These are phyloP conservation scores for Davidsoniella virescens DNA, from an alignment of 2,329 filamentous ascomycete genomes.

Conservation along the genomic window DNA sequence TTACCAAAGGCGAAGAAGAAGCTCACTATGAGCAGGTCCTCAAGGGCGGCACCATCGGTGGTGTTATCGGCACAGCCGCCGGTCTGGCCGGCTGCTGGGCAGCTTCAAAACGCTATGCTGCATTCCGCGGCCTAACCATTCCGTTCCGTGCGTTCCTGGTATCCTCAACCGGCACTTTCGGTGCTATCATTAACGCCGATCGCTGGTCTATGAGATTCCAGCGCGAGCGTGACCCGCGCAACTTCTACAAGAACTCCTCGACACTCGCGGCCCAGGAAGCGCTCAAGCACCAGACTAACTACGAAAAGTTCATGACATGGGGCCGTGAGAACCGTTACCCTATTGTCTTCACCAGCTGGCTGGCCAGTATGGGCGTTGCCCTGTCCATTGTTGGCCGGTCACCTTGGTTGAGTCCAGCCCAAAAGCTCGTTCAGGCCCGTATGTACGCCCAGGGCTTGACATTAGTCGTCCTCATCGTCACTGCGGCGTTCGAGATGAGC, in stretches of 20 bases:
- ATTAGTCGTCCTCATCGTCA: constrained; percentile 65
- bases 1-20: constrained; percentile 82
- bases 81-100: constrained; percentile 52
- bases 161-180: constrained; percentile 66
- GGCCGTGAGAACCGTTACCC: constrained; percentile 68
- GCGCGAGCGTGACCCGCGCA: constrained; percentile 48
- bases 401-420: constrained; percentile 53
- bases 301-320: constrained; percentile 53
- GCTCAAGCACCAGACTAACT: constrained; percentile 37
- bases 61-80: constrained; percentile 46
- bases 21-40: constrained; percentile 72
- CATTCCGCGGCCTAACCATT: constrained; percentile 66
- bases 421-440: constrained; percentile 89
- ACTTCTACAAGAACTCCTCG: constrained; percentile 48
- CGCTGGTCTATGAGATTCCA: constrained; percentile 51
- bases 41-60: constrained; percentile 63
- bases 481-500: constrained; percentile 61
- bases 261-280: constrained; percentile 38
- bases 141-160: constrained; percentile 87
- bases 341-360: constrained; percentile 70
- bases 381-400: constrained; percentile 64
- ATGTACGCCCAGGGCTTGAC: constrained; percentile 87
- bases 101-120: constrained; percentile 55
- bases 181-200: constrained; percentile 78
- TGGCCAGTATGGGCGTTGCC: constrained; percentile 61